These are phyloP conservation scores for Zymoseptoria brevis DNA, from an alignment of 2,329 filamentous ascomycete species.

Conservation along the genomic window DNA sequence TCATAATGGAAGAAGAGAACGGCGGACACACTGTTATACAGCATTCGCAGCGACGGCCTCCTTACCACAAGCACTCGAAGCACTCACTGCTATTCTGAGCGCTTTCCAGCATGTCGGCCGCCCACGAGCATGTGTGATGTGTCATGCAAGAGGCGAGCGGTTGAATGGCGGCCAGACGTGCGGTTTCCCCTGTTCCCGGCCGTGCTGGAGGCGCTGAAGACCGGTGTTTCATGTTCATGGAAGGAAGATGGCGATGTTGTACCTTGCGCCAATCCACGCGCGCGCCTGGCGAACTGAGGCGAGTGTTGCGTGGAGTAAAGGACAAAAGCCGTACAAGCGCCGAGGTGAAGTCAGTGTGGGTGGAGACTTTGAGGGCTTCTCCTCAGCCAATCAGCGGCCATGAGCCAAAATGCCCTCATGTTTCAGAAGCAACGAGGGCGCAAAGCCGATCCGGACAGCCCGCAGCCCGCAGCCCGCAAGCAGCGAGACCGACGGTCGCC, in stretches of 20 bases:
- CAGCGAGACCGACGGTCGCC: too few relatives aligned
- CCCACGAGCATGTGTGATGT: constrained; percentile 7
- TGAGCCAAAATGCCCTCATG: neutral
- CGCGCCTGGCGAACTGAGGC: neutral
- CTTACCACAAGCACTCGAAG: neutral
- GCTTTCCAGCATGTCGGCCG: neutral
- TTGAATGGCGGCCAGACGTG: constrained; percentile 10
- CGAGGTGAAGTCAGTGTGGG: neutral
- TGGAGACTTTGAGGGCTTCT: neutral
- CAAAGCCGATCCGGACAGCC: too few relatives aligned
- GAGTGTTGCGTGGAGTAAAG: neutral
- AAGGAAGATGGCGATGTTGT: neutral
- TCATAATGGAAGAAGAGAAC: neutral
- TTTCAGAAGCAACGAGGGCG: neutral
- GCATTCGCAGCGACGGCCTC: neutral
- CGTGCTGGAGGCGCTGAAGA: neutral
- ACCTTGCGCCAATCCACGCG: neutral
- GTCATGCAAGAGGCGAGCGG: constrained; percentile 11
- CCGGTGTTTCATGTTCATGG: neutral
- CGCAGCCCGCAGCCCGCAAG: too few relatives aligned
- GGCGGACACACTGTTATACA: neutral
- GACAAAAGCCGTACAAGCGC: neutral
- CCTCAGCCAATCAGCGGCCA: neutral
- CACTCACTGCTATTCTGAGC: neutral
- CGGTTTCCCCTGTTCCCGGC: neutral